Base-by-base conservation (phyloP, 305 asterid genomes). In the Fraxinus xanthoxyloides region DNA sequence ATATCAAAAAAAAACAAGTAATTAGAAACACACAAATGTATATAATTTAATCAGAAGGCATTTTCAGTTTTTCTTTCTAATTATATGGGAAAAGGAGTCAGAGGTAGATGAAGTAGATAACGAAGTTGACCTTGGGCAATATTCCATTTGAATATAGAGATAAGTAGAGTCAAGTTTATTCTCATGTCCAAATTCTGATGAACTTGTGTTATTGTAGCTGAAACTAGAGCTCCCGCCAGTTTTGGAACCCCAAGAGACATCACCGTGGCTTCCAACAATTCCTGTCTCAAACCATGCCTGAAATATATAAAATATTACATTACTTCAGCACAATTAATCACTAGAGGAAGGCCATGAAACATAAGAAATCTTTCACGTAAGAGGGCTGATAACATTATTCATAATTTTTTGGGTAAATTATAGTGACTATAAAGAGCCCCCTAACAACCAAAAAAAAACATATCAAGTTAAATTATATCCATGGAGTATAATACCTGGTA, bases 251-350 rank as follows among this genome's bases (percentile, higher is more conserved):
- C 87, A 89, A 81, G 84, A 84, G 70, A 85, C 87, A 87, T 86
- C 92, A 83, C 77, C 92, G 84, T 73, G 85, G 82, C 82, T 87
- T 81, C 89, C 95, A 72, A 88, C 86, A 89, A 89, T 86, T 83
- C 98, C 98, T 79, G 94, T 85, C 89, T 94, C 99, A 89, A 91
- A 94, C 99, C 99, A 96, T 76, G 99, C 99, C 98, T 96, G 94
- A 80, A 89, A 88, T 78, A 34, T 84, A 78, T 67, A 48, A 77
- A 86, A 82, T 61, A 79, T 75, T 72, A 51, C 75, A 83, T 85
- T 31, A 80, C 56, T 23, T 48, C 8, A 38, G 36, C 34, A 51
- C 72, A 79, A 26, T 26, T 67, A 28, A 21, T 59, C 73, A 67
- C 13, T 26, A 67, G n/a, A 67, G 73, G 35, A 65, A 24, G 36